Evolutionary conservation across 2,329 filamentous ascomycete species (phyloP), one percentile per base, ranked within the genome.

Genomic region (Myriosclerotinia duriaeana): DNA sequence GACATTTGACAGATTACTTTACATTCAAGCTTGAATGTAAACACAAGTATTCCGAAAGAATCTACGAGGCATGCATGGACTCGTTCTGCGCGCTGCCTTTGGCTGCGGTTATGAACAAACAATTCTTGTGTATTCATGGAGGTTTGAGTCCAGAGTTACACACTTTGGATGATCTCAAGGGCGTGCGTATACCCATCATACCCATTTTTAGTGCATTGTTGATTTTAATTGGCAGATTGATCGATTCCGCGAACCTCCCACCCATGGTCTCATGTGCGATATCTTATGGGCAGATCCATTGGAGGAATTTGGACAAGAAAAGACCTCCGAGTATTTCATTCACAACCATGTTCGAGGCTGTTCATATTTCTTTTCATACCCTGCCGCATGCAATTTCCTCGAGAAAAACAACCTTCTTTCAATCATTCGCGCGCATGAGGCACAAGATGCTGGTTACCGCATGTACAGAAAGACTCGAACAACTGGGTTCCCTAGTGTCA

Each of bases 21-120:
- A 99, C 95, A 69, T 99, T 99, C 84, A 98, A 99, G 84, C 88
- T 99, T 67, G 95, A 99, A 80, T 99, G 95, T 85, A 97, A 97
- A 83, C 95, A 99, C 86, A 99, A 99, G 80, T 99, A 99, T 81
- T 97, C 92, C 44, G 95, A 98, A 81, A 86, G 86, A 71, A 86
- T 99, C 68, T 99, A 99, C 78, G 94, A 99, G 76, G 94, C 95
- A 66, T 98, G 95, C 81, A 96, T 97, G 87, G 94, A 99, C 72
- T 96, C 95, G 0, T 99, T 99, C 84, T 99, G 95, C 81, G 85
- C 90, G 71, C 82, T 99, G 70, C 95, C 95, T 40, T 83, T 99
- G 73, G 95, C 95, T 66, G 95, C 95, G 38, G 89, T 99, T 72
- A 99, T 99, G 95, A 99, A 99, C 86, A 99, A 99, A 84, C 95